Percentiles rank a stretch among this genome's conserved stretches.
Conservation (phyloP, 2,329 filamentous ascomycete species). For the Penicillium brevicompactum region DNA sequence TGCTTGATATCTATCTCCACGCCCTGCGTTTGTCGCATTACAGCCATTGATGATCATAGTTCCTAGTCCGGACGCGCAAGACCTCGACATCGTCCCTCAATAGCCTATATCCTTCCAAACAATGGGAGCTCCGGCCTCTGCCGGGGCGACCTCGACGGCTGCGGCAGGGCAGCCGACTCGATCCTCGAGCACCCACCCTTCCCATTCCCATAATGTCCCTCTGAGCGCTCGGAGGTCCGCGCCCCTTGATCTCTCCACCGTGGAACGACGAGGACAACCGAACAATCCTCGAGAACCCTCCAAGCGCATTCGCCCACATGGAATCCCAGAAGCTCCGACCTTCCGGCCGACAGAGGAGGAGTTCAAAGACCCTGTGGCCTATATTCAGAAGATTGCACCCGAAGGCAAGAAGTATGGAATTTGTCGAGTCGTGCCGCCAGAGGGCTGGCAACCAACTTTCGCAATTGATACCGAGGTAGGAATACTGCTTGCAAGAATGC, state of each 20-base stretch:
- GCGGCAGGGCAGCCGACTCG: conserved; percentile 36
- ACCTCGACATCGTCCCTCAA: conserved; percentile 8
- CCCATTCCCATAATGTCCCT: conserved; percentile 55
- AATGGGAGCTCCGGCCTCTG: conserved; percentile 51
- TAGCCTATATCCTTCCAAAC: conserved; percentile 25
- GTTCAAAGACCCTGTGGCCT: conserved; percentile 91
- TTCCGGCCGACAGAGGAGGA: conserved; percentile 90
- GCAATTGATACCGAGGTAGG: conserved; percentile 95
- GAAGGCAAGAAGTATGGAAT: conserved; percentile 88
- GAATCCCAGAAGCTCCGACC: conserved; percentile 84
- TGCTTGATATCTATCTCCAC: conserved; percentile 16
- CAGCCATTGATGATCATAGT: conserved; percentile 16
- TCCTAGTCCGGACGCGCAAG: conserved; percentile 31
- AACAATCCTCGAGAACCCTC: conserved; percentile 73
- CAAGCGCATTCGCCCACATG: conserved; percentile 80
- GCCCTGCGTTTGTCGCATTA: conserved; percentile 39
- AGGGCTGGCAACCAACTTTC: conserved; percentile 91
- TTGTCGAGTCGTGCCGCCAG: conserved; percentile 92
- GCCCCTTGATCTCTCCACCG: conserved; percentile 81
- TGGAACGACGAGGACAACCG: conserved; percentile 86
- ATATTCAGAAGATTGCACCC: conserved; percentile 86
- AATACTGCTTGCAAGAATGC: background rate
- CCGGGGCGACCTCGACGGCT: conserved; percentile 39
- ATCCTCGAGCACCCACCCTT: conserved; percentile 45
- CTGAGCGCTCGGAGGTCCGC: conserved; percentile 66